Evolutionary conservation across 306 rosid species (phyloP).

Genomic region (Acacia confusa): DNA sequence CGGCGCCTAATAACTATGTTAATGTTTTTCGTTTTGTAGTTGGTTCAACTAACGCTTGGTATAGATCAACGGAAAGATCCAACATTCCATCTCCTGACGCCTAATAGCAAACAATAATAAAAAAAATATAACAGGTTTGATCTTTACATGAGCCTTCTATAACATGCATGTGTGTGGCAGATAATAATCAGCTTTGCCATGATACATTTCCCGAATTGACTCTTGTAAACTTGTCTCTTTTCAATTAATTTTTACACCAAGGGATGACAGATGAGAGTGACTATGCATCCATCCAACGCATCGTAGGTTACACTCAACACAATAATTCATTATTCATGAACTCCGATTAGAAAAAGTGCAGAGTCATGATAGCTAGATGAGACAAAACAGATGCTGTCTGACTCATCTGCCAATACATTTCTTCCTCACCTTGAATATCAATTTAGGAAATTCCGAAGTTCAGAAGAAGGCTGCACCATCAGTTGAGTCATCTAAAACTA

Average conservation of each 20-base stretch:
- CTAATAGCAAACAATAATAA: neutral
- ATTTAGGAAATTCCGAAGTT: conserved; percentile 14
- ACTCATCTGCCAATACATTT: conserved; percentile 4
- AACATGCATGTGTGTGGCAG: neutral
- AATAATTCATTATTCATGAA: neutral
- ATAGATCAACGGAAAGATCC: conserved; percentile 12
- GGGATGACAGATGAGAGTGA: neutral
- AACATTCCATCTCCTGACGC: neutral
- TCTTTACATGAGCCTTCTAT: neutral
- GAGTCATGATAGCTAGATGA: neutral
- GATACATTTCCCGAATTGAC: neutral
- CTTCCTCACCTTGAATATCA: conserved; percentile 18
- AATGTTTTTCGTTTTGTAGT: neutral
- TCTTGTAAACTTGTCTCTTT: neutral
- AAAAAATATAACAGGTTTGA: neutral
- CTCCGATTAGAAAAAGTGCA: neutral
- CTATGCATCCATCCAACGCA: neutral
- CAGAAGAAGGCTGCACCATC: conserved; percentile 20
- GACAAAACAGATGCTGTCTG: neutral
- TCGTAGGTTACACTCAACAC: neutral
- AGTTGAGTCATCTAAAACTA: neutral
- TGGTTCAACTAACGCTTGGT: neutral
- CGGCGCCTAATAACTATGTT: neutral
- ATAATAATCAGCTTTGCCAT: neutral
- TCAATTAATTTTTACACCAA: neutral